These are phyloP conservation scores for Dipodascus albidus DNA, from an alignment of 805 yeast genomes.

Conservation along the genomic window DNA sequence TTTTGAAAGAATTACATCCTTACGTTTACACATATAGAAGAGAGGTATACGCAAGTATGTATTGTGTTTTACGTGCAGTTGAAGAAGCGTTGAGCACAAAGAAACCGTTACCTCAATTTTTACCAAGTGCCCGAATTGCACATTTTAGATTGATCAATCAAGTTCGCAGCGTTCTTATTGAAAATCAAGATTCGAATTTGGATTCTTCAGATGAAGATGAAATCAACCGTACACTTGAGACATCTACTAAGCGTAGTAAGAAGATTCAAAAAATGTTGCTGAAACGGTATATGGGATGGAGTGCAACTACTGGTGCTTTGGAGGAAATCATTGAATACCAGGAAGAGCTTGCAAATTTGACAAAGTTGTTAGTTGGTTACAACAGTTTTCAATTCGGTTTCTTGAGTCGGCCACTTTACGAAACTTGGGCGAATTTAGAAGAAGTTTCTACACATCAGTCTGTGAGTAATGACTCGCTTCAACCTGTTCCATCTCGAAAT, in stretches of 20 bases:
- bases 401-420: conserved; percentile 33
- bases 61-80: conserved; percentile 30
- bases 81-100: conserved; percentile 34
- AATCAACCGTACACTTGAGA: background rate
- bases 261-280: conserved; percentile 11
- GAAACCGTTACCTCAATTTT: conserved; percentile 38
- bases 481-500: background rate
- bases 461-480: background rate
- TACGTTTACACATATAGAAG: conserved; percentile 34
- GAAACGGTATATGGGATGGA: conserved; percentile 37
- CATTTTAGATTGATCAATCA: conserved; percentile 35
- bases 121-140: conserved; percentile 39
- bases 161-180: conserved; percentile 28
- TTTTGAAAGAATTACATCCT: conserved; percentile 31
- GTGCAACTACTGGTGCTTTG: conserved; percentile 37
- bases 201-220: conserved; percentile 4
- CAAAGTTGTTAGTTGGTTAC: conserved; percentile 36
- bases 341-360: conserved; percentile 34
- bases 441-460: background rate
- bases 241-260: background rate
- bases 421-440: conserved; percentile 9
- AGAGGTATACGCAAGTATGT: conserved; percentile 33
- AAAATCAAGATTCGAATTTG: background rate
- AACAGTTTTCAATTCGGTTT: conserved; percentile 41
- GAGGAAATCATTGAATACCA: conserved; percentile 40